A percentile compares a stretch with the other conserved stretches of the same genome.
These are phyloP conservation scores for Cytospora schulzeri DNA, from an alignment of 2,329 filamentous ascomycete genomes.

Conservation along the genomic window DNA sequence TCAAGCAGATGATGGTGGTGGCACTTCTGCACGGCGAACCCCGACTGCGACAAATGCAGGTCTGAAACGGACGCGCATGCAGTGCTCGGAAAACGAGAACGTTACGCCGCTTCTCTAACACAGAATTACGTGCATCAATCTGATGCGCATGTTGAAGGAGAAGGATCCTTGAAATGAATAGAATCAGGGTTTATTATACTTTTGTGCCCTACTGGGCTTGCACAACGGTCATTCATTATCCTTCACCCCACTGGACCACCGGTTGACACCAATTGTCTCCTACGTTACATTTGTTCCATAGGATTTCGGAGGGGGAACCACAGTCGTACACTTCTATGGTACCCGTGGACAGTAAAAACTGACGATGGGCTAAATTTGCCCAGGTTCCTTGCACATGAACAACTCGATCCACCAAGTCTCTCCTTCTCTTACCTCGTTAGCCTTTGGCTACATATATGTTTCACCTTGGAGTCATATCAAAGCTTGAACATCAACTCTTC, in stretches of 20 bases:
- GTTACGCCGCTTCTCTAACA: background rate
- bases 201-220: no score
- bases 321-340: background rate
- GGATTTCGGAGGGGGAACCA: background rate
- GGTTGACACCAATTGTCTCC: no score
- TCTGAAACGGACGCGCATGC: background rate
- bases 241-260: no score
- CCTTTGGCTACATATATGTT: no score
- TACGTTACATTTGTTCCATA: background rate
- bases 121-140: background rate
- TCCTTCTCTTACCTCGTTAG: no score
- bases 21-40: constrained; percentile 17
- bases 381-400: background rate
- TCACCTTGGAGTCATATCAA: no score
- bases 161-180: background rate
- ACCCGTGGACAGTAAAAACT: background rate
- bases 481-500: background rate
- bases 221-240: no score
- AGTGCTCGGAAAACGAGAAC: background rate
- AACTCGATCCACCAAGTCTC: no score
- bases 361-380: background rate
- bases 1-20: constrained; percentile 1
- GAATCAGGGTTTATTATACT: no score
- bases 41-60: constrained; percentile 9
- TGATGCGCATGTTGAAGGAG: background rate